These are phyloP conservation scores for Trapa bicornis DNA, from an alignment of 345 rosid species.

Conservation along the genomic window DNA sequence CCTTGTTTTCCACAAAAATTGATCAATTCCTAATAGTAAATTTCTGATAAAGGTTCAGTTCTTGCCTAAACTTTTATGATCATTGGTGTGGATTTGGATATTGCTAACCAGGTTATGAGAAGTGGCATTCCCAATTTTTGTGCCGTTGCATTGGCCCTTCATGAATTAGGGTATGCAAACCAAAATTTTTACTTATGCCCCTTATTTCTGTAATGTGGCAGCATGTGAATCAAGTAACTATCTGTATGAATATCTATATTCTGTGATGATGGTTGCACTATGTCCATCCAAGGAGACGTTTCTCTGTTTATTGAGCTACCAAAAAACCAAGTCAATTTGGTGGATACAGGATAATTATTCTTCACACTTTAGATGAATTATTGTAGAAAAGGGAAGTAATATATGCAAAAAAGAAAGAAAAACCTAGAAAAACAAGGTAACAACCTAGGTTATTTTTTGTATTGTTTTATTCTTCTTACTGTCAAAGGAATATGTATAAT, in stretches of 20 bases:
- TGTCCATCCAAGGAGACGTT: not conserved
- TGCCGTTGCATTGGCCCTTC: constrained; percentile 84
- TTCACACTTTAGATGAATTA: not conserved
- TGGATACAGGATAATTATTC: not conserved
- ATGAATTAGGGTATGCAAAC: constrained; percentile 57
- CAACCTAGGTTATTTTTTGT: not conserved
- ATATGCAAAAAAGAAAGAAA: too few relatives aligned
- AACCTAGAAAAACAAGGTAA: too few relatives aligned
- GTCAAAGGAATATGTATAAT: too few relatives aligned
- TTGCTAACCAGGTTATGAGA: constrained; percentile 50
- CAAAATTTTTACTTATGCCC: not conserved
- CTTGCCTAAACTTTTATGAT: not conserved
- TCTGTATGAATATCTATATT: not conserved
- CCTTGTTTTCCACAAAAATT: not conserved
- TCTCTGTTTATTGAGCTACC: not conserved
- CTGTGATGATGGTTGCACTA: not conserved
- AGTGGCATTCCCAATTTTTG: constrained; percentile 95
- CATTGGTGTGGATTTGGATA: not conserved
- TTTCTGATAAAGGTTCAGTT: not conserved
- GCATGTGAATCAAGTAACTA: too few relatives aligned
- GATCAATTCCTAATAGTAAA: too few relatives aligned
- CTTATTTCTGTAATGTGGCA: too few relatives aligned
- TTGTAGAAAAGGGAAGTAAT: too few relatives aligned
- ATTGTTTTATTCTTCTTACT: not conserved
- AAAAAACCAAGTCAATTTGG: not conserved